These are phyloP conservation scores for Phialophora tarda DNA, from an alignment of 2,329 filamentous ascomycete species.

Conservation along the genomic window DNA sequence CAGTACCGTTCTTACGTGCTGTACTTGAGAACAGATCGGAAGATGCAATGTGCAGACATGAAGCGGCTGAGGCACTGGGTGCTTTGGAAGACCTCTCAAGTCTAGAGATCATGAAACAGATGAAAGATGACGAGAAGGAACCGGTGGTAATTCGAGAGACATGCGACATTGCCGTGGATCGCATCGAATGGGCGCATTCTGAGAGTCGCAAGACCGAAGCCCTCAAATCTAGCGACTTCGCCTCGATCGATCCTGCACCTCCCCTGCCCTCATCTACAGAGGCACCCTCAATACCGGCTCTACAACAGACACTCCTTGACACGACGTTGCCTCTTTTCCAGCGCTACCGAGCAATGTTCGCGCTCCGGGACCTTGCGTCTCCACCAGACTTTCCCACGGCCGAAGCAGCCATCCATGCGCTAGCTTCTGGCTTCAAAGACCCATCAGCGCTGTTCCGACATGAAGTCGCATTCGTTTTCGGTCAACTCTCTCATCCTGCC, in stretches of 20 bases:
- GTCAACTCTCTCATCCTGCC: slow-evolving; percentile 93
- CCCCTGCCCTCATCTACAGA: slow-evolving; percentile 73
- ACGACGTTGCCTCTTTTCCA: slow-evolving; percentile 80
- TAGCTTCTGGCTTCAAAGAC: slow-evolving; percentile 85
- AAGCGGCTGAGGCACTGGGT: slow-evolving; percentile 92
- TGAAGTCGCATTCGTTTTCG: slow-evolving; percentile 98
- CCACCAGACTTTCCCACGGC: slow-evolving; percentile 90
- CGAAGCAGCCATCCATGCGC: slow-evolving; percentile 80
- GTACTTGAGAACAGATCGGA: slow-evolving; percentile 80
- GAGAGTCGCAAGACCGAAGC: slow-evolving; percentile 74
- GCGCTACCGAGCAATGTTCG: slow-evolving; percentile 97
- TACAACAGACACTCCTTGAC: slow-evolving; percentile 80
- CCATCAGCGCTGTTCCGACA: slow-evolving; percentile 92
- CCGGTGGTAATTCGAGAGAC: slow-evolving; percentile 86
- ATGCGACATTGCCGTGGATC: slow-evolving; percentile 92
- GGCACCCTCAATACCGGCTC: slow-evolving; percentile 70
- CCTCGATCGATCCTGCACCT: slow-evolving; percentile 92
- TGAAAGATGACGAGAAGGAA: slow-evolving; percentile 77
- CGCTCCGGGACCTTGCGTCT: slow-evolving; percentile 89
- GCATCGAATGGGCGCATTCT: slow-evolving; percentile 91
- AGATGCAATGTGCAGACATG: slow-evolving; percentile 93
- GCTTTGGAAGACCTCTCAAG: slow-evolving; percentile 79
- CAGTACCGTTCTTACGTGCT: slow-evolving; percentile 72
- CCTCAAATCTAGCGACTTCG: slow-evolving; percentile 86
- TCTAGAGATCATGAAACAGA: slow-evolving; percentile 72